Base-by-base conservation (phyloP, 805 yeast species). In the Saccharomyces jurei region DNA sequence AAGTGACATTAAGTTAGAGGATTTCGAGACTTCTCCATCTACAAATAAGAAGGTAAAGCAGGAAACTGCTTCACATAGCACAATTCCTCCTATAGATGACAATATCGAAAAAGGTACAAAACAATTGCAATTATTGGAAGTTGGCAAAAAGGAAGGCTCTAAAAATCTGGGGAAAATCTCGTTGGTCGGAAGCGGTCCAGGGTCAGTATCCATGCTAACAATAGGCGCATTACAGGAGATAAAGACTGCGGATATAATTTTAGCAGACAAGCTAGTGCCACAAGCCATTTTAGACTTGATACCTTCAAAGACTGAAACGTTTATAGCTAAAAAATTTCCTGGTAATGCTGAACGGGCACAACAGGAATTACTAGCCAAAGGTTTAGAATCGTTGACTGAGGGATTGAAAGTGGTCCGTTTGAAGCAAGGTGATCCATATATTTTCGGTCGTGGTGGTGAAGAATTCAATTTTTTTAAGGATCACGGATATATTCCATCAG, bases 291-390 rank as follows among this genome's bases (percentile, higher is more conserved):
- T 92, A 36, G 88, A 85, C 48, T 71, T 91, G 21, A 84, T 92
- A n/a, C 97, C 97, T 0, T 68, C 78, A 30, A 76, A 77, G 30
- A 87, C 95, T 0, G 84, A 83, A 48, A 74, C 86, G 3, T 89
- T 87, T 66, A 90, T 92, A 56, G 98, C 98, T 1, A 79, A 89
- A 46, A 92, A 92, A 69, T 92, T 90, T 72, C 98, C 98, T 2
- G 98, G 98, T 1, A 92, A 92, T 67, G 97, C 98, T 1, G 97
- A 90, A 64, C 79, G 80, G 50, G 98, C 98, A 0, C 98, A 92
- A 70, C 79, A 86, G 56, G 96, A 92, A 69, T 76, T 92, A 48
- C 72, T 89, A 32, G 74, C 77, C n/a, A 68, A 84, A 59, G 97
- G 96, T 0, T 71, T 92, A 17, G 78, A 77, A 32, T 85, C 83